These are phyloP conservation scores for Salix viminalis DNA, from an alignment of 345 rosid genomes.

Conservation along the genomic window DNA sequence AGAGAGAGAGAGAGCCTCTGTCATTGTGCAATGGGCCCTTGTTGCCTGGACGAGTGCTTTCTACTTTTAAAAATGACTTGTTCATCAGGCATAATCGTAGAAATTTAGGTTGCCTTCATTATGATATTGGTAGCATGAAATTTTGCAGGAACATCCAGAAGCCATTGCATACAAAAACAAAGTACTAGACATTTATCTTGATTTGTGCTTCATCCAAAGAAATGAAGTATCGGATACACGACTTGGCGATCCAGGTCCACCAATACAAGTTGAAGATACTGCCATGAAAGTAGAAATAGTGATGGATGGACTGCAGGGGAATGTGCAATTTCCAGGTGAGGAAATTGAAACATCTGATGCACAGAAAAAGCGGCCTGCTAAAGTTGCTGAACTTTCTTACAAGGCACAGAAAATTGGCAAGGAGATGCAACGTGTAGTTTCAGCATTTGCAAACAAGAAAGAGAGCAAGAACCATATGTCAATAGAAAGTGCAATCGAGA, in stretches of 20 bases:
- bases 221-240: slow-evolving; percentile 27
- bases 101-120: no score
- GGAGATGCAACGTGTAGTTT: slow-evolving; percentile 29
- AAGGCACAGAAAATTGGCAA: slow-evolving; percentile 43
- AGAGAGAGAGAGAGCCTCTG: no score
- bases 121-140: not conserved
- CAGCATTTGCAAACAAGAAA: slow-evolving; percentile 10
- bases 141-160: slow-evolving; percentile 55
- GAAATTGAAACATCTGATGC: slow-evolving; percentile 28
- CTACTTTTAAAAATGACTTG: no score
- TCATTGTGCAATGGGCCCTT: not conserved
- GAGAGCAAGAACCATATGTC: slow-evolving; percentile 21
- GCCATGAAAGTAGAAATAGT: slow-evolving; percentile 21
- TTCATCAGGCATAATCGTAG: no score
- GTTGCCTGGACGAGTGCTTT: not conserved
- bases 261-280: slow-evolving; percentile 23
- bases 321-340: slow-evolving; percentile 14
- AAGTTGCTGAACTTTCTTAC: slow-evolving; percentile 8
- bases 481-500: slow-evolving; percentile 45
- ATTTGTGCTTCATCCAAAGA: slow-evolving; percentile 49
- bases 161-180: slow-evolving; percentile 49
- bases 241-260: slow-evolving; percentile 22
- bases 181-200: slow-evolving; percentile 35
- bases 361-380: slow-evolving; percentile 37
- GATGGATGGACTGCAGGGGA: slow-evolving; percentile 22